Conservation (phyloP, 2,329 filamentous ascomycete genomes). For the Diaporthe ilicicola region DNA sequence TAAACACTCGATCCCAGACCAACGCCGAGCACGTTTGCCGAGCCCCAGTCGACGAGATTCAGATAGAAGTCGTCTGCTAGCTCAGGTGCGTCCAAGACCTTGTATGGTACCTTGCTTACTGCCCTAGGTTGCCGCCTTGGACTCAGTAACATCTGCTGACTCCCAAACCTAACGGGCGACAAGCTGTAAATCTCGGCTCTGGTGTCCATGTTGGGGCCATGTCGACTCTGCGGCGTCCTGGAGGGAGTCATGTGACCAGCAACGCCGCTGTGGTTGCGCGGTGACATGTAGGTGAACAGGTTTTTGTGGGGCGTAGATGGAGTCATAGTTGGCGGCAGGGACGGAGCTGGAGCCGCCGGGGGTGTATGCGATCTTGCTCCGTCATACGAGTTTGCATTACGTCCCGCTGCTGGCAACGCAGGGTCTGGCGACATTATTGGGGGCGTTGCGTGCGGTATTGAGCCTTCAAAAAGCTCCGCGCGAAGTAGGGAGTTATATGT, state of each 20-base stretch:
- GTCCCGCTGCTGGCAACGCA: slow-evolving; percentile 55
- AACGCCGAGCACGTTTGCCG: slow-evolving; percentile 91
- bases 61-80: slow-evolving; percentile 97
- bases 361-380: slow-evolving; percentile 83
- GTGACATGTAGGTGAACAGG: slow-evolving; percentile 89
- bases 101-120: slow-evolving; percentile 96
- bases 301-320: slow-evolving; percentile 98
- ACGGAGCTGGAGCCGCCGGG: slow-evolving; percentile 70
- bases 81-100: slow-evolving; percentile 95
- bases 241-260: slow-evolving; percentile 88
- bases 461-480: slow-evolving; percentile 90
- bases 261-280: slow-evolving; percentile 72
- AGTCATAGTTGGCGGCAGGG: slow-evolving; percentile 79
- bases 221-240: slow-evolving; percentile 86
- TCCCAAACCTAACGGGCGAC: slow-evolving; percentile 91
- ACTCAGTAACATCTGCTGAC: slow-evolving; percentile 91
- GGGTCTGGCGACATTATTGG: slow-evolving; percentile 69
- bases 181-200: slow-evolving; percentile 94
- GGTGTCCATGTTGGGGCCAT: slow-evolving; percentile 88
- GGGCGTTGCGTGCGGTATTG: slow-evolving; percentile 82
- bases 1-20: slow-evolving; percentile 94
- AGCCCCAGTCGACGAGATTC: slow-evolving; percentile 97
- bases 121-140: slow-evolving; percentile 88
- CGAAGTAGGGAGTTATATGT: slow-evolving; percentile 90
- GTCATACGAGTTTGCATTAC: slow-evolving; percentile 66